Evolutionary conservation across 179 eudicot genomes (phyloP).

Genomic region (Vitellaria paradoxa): DNA sequence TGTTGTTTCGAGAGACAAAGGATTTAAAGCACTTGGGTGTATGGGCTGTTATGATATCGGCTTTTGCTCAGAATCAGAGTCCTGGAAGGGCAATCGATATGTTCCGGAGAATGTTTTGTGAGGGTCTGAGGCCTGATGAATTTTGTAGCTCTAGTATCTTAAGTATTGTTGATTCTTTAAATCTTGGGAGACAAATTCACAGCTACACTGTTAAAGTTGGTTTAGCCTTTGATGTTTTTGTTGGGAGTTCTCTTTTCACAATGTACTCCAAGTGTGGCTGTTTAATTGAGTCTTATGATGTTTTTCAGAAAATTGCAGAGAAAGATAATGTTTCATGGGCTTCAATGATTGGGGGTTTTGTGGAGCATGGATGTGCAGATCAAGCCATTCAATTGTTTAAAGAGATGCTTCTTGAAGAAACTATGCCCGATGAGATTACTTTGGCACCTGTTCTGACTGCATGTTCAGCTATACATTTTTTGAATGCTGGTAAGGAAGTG

Average conservation of each 20-base stretch:
- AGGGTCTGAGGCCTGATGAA: conserved; percentile 56
- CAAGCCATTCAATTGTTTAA: conserved; percentile 54
- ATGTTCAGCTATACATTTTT: conserved; percentile 39
- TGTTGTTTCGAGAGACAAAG: conserved; percentile 44
- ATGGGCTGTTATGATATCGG: conserved; percentile 61
- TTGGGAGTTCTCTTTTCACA: conserved; percentile 68
- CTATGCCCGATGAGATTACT: conserved; percentile 46
- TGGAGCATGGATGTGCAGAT: conserved; percentile 59
- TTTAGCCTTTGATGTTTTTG: conserved; percentile 47
- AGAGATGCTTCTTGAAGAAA: conserved; percentile 44
- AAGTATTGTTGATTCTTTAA: conserved; percentile 45
- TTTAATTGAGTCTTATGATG: conserved; percentile 57
- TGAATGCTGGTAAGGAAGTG: conserved; percentile 63
- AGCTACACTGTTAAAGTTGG: conserved; percentile 60
- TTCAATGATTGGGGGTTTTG: conserved; percentile 84
- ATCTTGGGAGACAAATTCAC: conserved; percentile 70
- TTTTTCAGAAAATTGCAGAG: conserved; percentile 50
- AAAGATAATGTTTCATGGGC: conserved; percentile 80
- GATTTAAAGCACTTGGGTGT: conserved; percentile 28
- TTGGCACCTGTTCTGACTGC: conserved; percentile 58
- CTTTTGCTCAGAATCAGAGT: conserved; percentile 49
- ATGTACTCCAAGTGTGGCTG: conserved; percentile 83
- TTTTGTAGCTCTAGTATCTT: conserved; percentile 60
- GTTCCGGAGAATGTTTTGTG: conserved; percentile 48
- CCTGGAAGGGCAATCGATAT: conserved; percentile 44